Percentiles rank a stretch among this genome's conserved stretches.
These are phyloP conservation scores for Lumnitzera racemosa DNA, from an alignment of 345 rosid genomes.

Conservation along the genomic window DNA sequence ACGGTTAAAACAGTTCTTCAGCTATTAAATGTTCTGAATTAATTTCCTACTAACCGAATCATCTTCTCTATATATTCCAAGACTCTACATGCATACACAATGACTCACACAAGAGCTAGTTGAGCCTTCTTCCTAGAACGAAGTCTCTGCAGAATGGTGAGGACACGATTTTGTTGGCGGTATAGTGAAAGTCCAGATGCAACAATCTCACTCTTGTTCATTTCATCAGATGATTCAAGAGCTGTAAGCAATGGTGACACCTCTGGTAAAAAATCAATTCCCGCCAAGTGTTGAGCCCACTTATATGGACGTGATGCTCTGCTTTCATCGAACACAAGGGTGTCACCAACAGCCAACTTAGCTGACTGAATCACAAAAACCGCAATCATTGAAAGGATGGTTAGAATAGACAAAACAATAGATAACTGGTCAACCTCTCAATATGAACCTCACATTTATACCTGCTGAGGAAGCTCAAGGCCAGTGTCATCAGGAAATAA, in stretches of 20 bases:
- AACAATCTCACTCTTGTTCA: constrained; percentile 37
- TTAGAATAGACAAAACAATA: not conserved
- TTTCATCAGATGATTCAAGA: constrained; percentile 39
- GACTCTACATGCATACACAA: constrained; percentile 33
- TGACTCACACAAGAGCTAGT: constrained; percentile 77
- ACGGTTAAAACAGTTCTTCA: no score
- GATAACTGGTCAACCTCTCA: not conserved
- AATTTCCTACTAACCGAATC: not conserved
- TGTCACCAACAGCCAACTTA: constrained; percentile 58
- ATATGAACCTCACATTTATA: constrained; percentile 13
- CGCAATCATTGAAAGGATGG: constrained; percentile 11
- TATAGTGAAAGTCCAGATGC: constrained; percentile 48
- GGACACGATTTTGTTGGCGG: constrained; percentile 66
- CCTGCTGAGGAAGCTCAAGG: constrained; percentile 88
- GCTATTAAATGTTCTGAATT: not conserved
- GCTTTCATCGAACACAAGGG: constrained; percentile 43
- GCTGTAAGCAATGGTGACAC: constrained; percentile 54
- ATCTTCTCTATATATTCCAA: constrained; percentile 18
- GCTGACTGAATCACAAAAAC: constrained; percentile 62
- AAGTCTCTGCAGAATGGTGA: constrained; percentile 65
- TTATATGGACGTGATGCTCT: constrained; percentile 75
- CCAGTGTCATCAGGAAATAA: constrained; percentile 82
- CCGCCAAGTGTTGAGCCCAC: constrained; percentile 95
- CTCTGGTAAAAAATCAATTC: constrained; percentile 89
- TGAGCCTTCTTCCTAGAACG: constrained; percentile 61